phyloP scores from a whole-genome alignment of 148 eudicot genomes.

The Vaccinium vitisidaea region DNA sequence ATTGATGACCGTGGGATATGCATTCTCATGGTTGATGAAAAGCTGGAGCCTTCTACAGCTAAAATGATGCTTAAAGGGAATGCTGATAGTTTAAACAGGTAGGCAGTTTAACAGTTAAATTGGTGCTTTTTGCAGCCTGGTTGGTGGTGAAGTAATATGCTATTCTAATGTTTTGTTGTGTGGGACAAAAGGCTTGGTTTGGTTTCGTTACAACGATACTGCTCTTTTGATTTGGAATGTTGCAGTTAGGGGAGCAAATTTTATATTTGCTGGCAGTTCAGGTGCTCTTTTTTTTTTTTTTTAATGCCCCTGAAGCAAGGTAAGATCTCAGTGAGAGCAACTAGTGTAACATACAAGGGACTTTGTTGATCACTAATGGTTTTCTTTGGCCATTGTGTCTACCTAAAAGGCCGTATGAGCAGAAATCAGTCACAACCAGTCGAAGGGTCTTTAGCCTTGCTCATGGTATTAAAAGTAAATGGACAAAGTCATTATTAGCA shows the following conservation, averaged over 20 bases:
- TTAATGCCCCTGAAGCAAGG: neutral
- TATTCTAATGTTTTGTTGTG: neutral
- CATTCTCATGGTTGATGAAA: slow-evolving; percentile 98
- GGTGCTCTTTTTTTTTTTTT: too few relatives aligned
- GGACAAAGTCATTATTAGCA: neutral
- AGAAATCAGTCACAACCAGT: neutral
- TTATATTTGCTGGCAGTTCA: neutral
- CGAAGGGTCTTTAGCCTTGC: neutral
- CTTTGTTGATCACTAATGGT: neutral
- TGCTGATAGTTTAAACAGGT: slow-evolving; percentile 98
- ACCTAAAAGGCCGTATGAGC: neutral
- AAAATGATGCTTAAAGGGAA: slow-evolving; percentile 91
- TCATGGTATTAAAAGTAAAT: neutral
- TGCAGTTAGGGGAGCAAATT: neutral
- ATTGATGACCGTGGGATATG: slow-evolving; percentile 98
- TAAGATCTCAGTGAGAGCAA: neutral
- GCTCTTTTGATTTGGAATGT: neutral
- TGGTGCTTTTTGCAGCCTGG: neutral
- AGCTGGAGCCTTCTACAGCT: slow-evolving; percentile 97
- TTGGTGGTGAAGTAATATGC: neutral
- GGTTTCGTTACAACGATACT: neutral
- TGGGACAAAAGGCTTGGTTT: neutral
- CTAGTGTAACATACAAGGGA: neutral
- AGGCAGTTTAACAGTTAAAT: slow-evolving; percentile 4
- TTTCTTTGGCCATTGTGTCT: neutral